Conservation (phyloP, 140 eudicot genomes). For the Cichorium intybus region DNA sequence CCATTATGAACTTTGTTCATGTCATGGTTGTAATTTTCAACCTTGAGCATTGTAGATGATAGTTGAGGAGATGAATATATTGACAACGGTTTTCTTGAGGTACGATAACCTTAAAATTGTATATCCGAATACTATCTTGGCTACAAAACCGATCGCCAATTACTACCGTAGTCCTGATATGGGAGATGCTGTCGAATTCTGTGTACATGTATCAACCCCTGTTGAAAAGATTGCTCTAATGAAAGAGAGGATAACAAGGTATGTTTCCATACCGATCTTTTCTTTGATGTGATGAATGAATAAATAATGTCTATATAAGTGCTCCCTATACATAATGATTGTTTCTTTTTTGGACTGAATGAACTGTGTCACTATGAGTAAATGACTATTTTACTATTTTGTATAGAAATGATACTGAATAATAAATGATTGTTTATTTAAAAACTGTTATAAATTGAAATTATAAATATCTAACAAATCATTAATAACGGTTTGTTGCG, state of each 20-base stretch:
- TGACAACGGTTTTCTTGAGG: constrained; percentile 45
- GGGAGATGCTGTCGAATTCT: constrained; percentile 52
- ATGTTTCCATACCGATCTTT: background rate
- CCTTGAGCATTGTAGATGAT: constrained; percentile 1
- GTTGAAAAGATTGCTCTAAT: constrained; percentile 35
- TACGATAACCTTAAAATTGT: constrained; percentile 42
- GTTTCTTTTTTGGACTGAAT: too few species aligned
- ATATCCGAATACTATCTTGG: constrained; percentile 38
- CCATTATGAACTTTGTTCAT: too few species aligned
- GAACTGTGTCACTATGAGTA: too few species aligned
- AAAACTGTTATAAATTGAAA: too few species aligned
- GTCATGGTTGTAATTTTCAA: too few species aligned
- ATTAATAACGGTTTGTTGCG: background rate
- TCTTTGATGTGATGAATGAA: too few species aligned
- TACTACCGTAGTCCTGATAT: constrained; percentile 55
- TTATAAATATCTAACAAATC: background rate
- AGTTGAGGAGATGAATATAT: constrained; percentile 38
- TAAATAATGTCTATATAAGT: too few species aligned
- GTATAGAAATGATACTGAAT: too few species aligned
- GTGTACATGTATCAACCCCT: constrained; percentile 47
- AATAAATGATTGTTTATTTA: background rate
- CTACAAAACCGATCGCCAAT: constrained; percentile 39
- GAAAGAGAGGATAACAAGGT: constrained; percentile 47
- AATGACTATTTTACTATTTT: too few species aligned
- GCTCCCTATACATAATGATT: too few species aligned